Percentiles rank a stretch among this genome's conserved stretches.
Conservation (phyloP, 1,284 basidiomycete genomes). For the Phellinidium pouzarii region DNA sequence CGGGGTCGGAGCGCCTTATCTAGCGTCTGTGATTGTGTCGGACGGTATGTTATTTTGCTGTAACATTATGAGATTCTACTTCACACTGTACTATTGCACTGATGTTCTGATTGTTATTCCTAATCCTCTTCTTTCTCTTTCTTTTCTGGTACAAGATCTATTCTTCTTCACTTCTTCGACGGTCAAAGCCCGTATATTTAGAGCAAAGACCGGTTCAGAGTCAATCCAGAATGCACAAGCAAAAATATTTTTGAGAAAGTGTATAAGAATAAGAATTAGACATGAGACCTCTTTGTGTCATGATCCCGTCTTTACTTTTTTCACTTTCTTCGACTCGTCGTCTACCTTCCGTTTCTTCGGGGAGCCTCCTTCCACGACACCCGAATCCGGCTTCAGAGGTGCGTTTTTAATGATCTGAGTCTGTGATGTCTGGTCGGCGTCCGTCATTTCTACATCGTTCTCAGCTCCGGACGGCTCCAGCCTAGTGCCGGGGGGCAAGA, state of each 20-base stretch:
- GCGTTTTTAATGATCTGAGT: slow-evolving; percentile 31
- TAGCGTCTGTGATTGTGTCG: slow-evolving; percentile 27
- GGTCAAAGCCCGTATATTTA: too few species aligned
- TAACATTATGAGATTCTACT: slow-evolving; percentile 15
- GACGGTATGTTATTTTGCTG: slow-evolving; percentile 19
- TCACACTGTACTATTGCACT: slow-evolving; percentile 18
- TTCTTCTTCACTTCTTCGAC: neutral
- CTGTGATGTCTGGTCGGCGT: slow-evolving; percentile 30
- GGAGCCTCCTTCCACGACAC: slow-evolving; percentile 30
- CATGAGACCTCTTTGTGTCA: neutral
- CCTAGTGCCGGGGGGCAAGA: slow-evolving; percentile 56
- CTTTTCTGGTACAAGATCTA: neutral
- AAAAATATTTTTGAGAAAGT: neutral
- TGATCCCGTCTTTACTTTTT: slow-evolving; percentile 34
- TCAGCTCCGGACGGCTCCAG: slow-evolving; percentile 21
- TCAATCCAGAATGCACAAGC: neutral
- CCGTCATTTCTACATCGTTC: slow-evolving; percentile 4
- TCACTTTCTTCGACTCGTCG: slow-evolving; percentile 35
- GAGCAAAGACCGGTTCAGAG: too few species aligned
- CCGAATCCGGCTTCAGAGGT: too few species aligned
- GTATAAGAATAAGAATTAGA: neutral
- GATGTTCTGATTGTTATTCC: neutral
- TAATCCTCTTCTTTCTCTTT: neutral
- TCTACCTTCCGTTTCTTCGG: slow-evolving; percentile 11
- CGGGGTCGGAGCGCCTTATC: slow-evolving; percentile 22